Base-by-base conservation (phyloP, 495 filamentous ascomycete genomes). In the Penicilliopsis zonata region DNA sequence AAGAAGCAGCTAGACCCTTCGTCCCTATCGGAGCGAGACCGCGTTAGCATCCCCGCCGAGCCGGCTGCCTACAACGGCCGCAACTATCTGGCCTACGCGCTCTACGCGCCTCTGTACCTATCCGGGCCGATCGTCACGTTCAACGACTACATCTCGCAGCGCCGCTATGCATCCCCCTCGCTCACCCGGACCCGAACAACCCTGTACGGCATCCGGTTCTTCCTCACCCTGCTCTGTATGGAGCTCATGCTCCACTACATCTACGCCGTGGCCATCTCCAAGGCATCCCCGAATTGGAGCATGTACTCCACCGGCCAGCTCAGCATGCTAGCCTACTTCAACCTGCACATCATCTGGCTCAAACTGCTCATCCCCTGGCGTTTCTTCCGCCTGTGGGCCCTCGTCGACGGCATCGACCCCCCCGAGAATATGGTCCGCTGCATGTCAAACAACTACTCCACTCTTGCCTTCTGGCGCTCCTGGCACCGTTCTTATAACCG, bases 341-440 rank as follows among this genome's bases (percentile, higher is more conserved):
- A 93, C 58, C 76, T 99, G 13, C 82, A 94, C 63, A 75, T 94
- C 54, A 86, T 99, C 55, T 99, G 90, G 90, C 72, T 99, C 28
- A 99, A 99, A 52, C 78, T 99, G 0, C 75, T 99, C 0, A 71
- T 96, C 3, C 92, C 88, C 9, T 99, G 86, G 86, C 82, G 90
- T 5, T 81, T 96, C 58, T 99, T 99, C 73, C 83, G 90, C 4
- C 72, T 99, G 13, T 99, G 90, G 90, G 63, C 82, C 0, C 69
- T 96, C 2, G 47, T 85, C 24, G 90, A 99, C 51, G 80, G 81
- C 40, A 72, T 96, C 45, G 90, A 99, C 50, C 86, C 90, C 0
- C 87, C 90, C 2, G 90, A 99, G 53, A 99, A 99, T 59, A 90
- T 99, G 83, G 70, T 96, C 31, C 85, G 90, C 45, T 99, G 90